Evolutionary conservation across 208 protist genomes (phyloP), one percentile per base, ranked within the genome.

Genomic region (Trypanosoma boissoni): DNA sequence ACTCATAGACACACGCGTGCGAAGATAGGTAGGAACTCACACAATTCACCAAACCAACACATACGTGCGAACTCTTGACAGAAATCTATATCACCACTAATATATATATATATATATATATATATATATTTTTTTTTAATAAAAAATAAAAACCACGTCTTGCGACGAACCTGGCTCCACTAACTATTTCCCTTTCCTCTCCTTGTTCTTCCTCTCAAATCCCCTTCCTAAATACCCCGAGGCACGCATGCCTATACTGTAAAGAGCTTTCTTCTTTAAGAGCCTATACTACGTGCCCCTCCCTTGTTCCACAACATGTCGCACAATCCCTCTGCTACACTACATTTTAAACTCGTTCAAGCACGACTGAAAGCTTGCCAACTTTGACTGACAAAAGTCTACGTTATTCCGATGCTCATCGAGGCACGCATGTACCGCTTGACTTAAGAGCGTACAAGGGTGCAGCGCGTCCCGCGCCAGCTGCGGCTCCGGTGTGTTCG

Each of bases 351-450:
- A 88, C 73, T 93, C 82, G 16, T 72, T 76, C 21, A 93, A 64
- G 60, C 86, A 93, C 42, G 78, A 75, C 46, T 93, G 74, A 39
- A 93, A 76, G 9, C 67, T 46, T 16, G 74, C 71, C 24, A 93
- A 64, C 20, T 72, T 74, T 2, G 78, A 71, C 63, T 90, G 86
- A 62, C 86, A 93, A 23, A 86, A 72, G 36, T 64, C 50, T 44
- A 85, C 83, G 58, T 73, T 77, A 54, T 93, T 90, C 9, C 68
- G 26, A 58, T 88, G 49, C 20, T 27, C 43, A 29, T 86, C 76
- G 27, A 93, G 44, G 68, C 86, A 93, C 42, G 52, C 43, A 56
- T 90, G 82, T 24, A 93, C 77, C 28, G 82, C 64, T 20, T 58
- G 64, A 7, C 83, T 86, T 55, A 84, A 86, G 7, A 74, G 26